These are phyloP conservation scores for Ilex paraguariensis DNA, from an alignment of 305 asterid species.

Conservation along the genomic window DNA sequence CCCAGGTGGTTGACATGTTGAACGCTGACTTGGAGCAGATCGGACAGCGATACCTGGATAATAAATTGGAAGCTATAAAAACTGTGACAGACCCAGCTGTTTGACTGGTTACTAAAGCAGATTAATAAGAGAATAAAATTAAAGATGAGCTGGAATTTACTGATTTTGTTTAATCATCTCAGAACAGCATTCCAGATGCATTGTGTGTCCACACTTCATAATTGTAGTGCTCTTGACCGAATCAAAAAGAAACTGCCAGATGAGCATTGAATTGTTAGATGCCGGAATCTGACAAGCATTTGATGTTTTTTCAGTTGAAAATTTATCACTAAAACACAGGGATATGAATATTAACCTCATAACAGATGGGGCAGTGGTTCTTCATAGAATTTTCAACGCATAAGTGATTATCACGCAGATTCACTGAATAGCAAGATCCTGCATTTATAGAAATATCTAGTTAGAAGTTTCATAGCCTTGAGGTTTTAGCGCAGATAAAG, in stretches of 20 bases:
- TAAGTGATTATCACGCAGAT: conserved; percentile 62
- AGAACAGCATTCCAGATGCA: conserved; percentile 63
- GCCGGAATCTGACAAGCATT: no score
- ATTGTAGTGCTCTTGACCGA: conserved; percentile 63
- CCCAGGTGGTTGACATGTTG: conserved; percentile 70
- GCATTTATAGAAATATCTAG: conserved; percentile 12
- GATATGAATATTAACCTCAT: conserved; percentile 46
- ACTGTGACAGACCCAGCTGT: not conserved
- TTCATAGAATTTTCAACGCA: conserved; percentile 92
- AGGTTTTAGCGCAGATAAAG: no score
- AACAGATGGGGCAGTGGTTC: conserved; percentile 90
- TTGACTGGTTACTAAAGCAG: conserved; percentile 6
- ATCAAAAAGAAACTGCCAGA: conserved; percentile 81
- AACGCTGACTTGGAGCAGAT: conserved; percentile 70
- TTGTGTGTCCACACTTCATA: conserved; percentile 89
- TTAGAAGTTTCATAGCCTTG: no score
- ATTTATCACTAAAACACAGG: no score
- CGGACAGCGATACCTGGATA: conserved; percentile 81
- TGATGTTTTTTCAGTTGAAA: no score
- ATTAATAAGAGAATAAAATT: conserved; percentile 2
- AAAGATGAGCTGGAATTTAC: conserved; percentile 33
- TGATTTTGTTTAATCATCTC: conserved; percentile 66
- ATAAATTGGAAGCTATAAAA: conserved; percentile 6
- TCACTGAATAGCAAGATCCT: conserved; percentile 83
- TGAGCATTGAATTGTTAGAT: conserved; percentile 2